Conservation (phyloP, 495 filamentous ascomycete species). For the Usnea hakonensis region DNA sequence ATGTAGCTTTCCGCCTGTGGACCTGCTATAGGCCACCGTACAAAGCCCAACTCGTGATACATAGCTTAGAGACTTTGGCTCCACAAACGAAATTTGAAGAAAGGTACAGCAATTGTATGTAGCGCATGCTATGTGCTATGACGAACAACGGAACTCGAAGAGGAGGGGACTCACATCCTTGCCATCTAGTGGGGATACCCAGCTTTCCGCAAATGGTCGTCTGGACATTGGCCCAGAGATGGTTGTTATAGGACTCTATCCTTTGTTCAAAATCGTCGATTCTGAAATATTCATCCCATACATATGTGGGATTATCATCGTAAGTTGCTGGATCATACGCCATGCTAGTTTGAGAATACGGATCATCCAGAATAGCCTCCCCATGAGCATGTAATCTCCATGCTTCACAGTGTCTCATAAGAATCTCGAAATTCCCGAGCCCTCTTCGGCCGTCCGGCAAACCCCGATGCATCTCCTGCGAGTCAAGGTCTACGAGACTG, state of each 20-base stretch:
- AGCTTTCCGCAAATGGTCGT: constrained; percentile 19
- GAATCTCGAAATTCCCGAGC: constrained; percentile 27
- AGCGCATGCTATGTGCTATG: background rate
- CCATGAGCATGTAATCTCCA: constrained; percentile 28
- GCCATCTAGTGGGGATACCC: background rate
- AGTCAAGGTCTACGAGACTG: constrained; percentile 17
- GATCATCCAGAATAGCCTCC: constrained; percentile 8
- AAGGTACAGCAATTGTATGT: background rate
- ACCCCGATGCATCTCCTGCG: constrained; percentile 10
- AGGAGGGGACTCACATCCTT: constrained; percentile 4
- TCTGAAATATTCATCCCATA: constrained; percentile 22
- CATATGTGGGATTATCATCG: constrained; percentile 28
- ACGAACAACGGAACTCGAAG: background rate
- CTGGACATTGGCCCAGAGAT: constrained; percentile 19
- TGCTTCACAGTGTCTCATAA: constrained; percentile 31
- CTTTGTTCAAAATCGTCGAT: background rate
- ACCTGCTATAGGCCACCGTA: background rate
- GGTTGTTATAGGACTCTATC: constrained; percentile 19
- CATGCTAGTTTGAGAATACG: background rate
- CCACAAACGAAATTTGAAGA: background rate
- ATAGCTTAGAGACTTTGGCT: background rate
- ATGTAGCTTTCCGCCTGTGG: background rate
- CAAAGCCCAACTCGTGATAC: background rate
- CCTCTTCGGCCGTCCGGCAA: constrained; percentile 23
- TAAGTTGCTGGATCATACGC: constrained; percentile 22